Percentiles rank a stretch among this genome's conserved stretches.
phyloP scores from a whole-genome alignment of 768 basidiomycete species.

The Boletellus sp. region DNA sequence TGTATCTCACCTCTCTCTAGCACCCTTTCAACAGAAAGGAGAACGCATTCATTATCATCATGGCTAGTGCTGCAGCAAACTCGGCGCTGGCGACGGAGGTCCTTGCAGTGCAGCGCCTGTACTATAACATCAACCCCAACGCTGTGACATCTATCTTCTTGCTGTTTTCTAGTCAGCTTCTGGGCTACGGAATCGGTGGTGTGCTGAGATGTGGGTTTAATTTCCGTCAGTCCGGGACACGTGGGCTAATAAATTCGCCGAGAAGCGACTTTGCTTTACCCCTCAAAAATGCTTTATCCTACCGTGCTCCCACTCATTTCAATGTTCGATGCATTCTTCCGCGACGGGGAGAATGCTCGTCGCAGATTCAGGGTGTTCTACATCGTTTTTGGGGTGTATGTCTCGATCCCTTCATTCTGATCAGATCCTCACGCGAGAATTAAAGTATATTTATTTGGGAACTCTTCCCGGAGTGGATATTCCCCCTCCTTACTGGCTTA shows the following conservation, averaged over 20 bases:
- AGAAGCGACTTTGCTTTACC: slow-evolving; percentile 37
- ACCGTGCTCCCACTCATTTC: slow-evolving; percentile 23
- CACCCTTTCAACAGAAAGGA: slow-evolving; percentile 60
- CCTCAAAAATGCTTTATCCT: slow-evolving; percentile 43
- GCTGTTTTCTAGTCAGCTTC: slow-evolving; percentile 32
- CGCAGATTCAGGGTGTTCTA: slow-evolving; percentile 39
- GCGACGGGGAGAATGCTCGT: slow-evolving; percentile 35
- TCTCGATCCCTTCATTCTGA: slow-evolving; percentile 16
- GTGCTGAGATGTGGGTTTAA: slow-evolving; percentile 41
- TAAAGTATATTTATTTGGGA: slow-evolving; percentile 32
- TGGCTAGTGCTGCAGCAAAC: slow-evolving; percentile 53
- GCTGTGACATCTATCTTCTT: slow-evolving; percentile 43
- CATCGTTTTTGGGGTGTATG: slow-evolving; percentile 30
- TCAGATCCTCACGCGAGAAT: neutral
- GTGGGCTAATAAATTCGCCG: slow-evolving; percentile 1
- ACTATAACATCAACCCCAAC: slow-evolving; percentile 51
- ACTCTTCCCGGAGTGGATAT: slow-evolving; percentile 34
- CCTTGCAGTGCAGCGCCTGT: slow-evolving; percentile 50
- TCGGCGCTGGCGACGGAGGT: slow-evolving; percentile 53
- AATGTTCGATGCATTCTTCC: slow-evolving; percentile 38
- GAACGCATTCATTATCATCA: slow-evolving; percentile 55
- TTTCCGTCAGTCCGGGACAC: neutral
- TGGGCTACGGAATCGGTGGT: slow-evolving; percentile 56
- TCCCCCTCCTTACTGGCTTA: slow-evolving; percentile 60
- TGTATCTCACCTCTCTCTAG: slow-evolving; percentile 26